Evolutionary conservation across 2,329 filamentous ascomycete species (phyloP).

Genomic region (Diplodia intermedia): DNA sequence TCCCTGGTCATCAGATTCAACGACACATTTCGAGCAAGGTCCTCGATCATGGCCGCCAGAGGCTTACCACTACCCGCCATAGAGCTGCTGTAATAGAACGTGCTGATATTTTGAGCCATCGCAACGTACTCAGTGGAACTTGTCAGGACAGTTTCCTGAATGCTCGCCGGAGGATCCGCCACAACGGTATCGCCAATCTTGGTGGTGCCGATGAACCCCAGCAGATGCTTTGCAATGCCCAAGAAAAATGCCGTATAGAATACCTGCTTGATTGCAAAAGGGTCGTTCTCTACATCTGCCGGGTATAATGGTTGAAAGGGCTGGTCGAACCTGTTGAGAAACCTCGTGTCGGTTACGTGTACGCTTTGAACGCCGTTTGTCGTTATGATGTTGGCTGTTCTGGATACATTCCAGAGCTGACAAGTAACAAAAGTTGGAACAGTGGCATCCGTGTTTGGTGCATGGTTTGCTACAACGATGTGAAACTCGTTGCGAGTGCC

Average conservation of each 20-base stretch:
- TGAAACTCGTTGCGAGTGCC: background rate
- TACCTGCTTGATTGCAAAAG: background rate
- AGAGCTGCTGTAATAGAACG: background rate
- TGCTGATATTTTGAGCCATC: background rate
- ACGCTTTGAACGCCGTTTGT: background rate
- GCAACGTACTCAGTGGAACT: background rate
- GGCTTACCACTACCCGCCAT: background rate
- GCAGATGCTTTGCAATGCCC: background rate
- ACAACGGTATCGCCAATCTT: background rate
- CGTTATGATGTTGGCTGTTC: background rate
- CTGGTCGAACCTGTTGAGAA: background rate
- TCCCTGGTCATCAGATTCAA: slow-evolving; percentile 1
- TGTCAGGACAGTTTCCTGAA: background rate
- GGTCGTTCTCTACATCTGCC: background rate
- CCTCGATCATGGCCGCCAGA: background rate
- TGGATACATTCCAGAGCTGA: background rate
- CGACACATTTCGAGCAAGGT: background rate
- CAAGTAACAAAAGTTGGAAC: background rate
- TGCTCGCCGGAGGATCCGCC: background rate
- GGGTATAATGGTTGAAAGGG: background rate
- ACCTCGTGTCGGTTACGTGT: background rate
- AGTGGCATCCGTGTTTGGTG: background rate
- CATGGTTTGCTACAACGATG: background rate
- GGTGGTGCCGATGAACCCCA: background rate
- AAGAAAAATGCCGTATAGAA: background rate